Evolutionary conservation across 345 rosid genomes (phyloP).

Genomic region (Eucalyptus globulus): DNA sequence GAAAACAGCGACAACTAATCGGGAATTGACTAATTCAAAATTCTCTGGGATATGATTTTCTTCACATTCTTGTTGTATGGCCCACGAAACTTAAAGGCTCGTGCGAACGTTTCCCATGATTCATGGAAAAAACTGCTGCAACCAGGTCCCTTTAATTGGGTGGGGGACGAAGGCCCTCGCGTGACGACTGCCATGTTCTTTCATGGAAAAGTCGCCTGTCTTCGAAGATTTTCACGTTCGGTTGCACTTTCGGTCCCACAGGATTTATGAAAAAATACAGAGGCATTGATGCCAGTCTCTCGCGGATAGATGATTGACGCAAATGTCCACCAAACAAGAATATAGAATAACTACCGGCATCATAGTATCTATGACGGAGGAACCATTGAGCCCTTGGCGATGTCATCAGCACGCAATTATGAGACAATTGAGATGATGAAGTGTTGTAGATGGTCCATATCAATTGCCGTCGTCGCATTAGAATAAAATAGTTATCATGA

Average conservation of each 20-base stretch:
- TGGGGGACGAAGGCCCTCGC: neutral
- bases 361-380: neutral
- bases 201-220: neutral
- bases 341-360: neutral
- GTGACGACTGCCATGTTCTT: neutral
- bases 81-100: neutral
- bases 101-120: neutral
- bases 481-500: neutral
- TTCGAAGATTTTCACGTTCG: neutral
- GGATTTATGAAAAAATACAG: neutral
- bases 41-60: neutral
- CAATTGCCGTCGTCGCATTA: neutral
- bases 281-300: neutral
- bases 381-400: neutral
- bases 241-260: neutral
- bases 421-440: neutral
- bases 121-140: neutral
- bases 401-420: neutral
- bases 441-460: neutral
- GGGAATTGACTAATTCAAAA: neutral
- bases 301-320: neutral
- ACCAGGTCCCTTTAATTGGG: neutral
- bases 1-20: neutral
- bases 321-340: neutral
- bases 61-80: neutral